Percentiles rank a stretch among this genome's conserved stretches.
phyloP scores from a whole-genome alignment of 1,139 yeast genomes.

The Yamadazyma pseudoaaseri region DNA sequence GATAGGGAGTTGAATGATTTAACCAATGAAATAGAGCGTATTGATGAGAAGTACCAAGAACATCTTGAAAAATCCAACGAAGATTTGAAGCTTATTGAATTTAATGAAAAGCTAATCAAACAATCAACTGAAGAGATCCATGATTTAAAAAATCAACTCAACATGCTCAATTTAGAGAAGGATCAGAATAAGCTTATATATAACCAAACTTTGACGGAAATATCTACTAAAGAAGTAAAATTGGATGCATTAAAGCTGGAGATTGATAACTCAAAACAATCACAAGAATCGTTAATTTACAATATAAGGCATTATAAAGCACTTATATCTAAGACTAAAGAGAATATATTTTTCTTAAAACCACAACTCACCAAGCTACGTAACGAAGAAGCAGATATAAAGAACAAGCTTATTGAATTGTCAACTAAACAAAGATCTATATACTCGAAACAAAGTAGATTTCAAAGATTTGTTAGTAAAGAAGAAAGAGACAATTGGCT shows the following conservation, averaged over 20 bases:
- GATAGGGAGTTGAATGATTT: conserved; percentile 73
- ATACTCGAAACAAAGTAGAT: conserved; percentile 73
- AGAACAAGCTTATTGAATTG: conserved; percentile 40
- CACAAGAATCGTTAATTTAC: conserved; percentile 14
- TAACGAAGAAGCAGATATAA: conserved; percentile 39
- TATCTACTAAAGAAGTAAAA: conserved; percentile 42
- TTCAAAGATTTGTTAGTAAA: conserved; percentile 54
- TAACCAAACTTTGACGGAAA: conserved; percentile 41
- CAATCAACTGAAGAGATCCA: conserved; percentile 47
- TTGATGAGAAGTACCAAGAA: conserved; percentile 60
- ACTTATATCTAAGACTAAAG: conserved; percentile 22
- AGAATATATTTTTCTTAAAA: conserved; percentile 20
- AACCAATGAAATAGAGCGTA: conserved; percentile 55
- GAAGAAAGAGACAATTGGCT: conserved; percentile 73
- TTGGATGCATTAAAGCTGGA: conserved; percentile 28
- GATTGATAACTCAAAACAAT: conserved; percentile 16
- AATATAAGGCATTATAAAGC: conserved; percentile 21
- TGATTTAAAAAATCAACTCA: conserved; percentile 36
- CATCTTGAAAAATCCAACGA: conserved; percentile 46
- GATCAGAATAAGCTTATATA: conserved; percentile 50
- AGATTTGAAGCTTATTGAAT: conserved; percentile 45
- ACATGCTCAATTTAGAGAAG: conserved; percentile 48
- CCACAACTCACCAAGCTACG: conserved; percentile 47
- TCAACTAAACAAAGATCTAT: conserved; percentile 60
- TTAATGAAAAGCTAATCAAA: conserved; percentile 46